Percentiles rank a stretch among this genome's conserved stretches.
These are phyloP conservation scores for Neltuma alba DNA, from an alignment of 306 rosid species.

Conservation along the genomic window DNA sequence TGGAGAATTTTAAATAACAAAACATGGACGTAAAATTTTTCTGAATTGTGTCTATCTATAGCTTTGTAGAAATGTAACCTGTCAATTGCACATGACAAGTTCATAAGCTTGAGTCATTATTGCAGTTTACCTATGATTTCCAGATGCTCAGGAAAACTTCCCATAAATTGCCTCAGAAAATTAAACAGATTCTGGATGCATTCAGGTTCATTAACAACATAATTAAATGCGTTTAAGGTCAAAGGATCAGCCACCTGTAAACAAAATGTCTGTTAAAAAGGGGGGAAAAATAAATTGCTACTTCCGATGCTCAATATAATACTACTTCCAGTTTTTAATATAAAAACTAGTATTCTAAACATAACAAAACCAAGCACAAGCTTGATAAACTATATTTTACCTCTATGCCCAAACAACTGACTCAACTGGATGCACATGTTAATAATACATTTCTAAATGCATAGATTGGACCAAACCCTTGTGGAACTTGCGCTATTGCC, in stretches of 20 bases:
- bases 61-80: background rate
- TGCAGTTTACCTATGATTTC: background rate
- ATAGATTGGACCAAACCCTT: background rate
- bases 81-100: background rate
- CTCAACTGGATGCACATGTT: background rate
- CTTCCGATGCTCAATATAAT: too few species aligned
- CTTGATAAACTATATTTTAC: background rate
- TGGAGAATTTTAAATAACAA: conserved; percentile 21
- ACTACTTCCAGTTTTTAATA: too few species aligned
- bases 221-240: background rate
- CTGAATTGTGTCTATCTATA: conserved; percentile 7
- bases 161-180: background rate
- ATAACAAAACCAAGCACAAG: background rate
- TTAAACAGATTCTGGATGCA: conserved; percentile 3
- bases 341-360: too few species aligned
- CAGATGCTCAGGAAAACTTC: background rate
- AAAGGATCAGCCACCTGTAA: background rate
- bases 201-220: background rate
- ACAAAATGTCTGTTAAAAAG: background rate
- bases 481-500: background rate
- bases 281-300: too few species aligned
- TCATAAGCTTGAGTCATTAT: background rate
- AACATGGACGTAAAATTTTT: conserved; percentile 10
- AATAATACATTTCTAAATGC: background rate
- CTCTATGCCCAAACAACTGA: background rate